These are phyloP conservation scores for Hymenoscyphus fructigenus DNA, from an alignment of 2,329 filamentous ascomycete species.

Conservation along the genomic window DNA sequence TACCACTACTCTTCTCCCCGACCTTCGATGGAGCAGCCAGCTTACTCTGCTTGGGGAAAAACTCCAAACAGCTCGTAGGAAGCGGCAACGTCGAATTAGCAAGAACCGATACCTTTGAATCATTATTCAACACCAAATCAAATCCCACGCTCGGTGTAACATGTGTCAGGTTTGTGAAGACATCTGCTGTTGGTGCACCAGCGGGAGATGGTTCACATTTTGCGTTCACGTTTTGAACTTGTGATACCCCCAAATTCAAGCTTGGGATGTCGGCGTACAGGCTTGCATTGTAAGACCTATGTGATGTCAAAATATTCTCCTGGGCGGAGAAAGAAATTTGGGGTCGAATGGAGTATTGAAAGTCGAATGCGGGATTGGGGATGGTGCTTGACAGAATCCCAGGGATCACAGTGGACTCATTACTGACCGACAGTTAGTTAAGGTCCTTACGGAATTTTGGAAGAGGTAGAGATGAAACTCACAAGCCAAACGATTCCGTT, in stretches of 20 bases:
- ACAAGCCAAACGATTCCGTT: neutral
- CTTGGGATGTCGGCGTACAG: neutral
- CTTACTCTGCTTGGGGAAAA: neutral
- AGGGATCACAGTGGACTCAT: neutral
- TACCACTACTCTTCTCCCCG: neutral
- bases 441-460: neutral
- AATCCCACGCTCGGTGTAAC: neutral
- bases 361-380: neutral
- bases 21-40: neutral
- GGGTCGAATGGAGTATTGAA: neutral
- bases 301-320: neutral
- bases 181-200: neutral
- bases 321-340: neutral
- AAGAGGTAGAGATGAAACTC: neutral
- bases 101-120: neutral
- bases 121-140: neutral
- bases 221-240: neutral
- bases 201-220: neutral
- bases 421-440: neutral
- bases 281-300: neutral
- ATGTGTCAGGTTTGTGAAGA: neutral
- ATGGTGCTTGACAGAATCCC: neutral
- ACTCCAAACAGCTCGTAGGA: neutral
- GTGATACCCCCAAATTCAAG: neutral
- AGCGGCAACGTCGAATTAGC: neutral